A percentile compares a stretch with the other conserved stretches of the same genome.
Evolutionary conservation across 2,329 filamentous ascomycete species (phyloP).

Genomic region (Hypoxylon sp.): DNA sequence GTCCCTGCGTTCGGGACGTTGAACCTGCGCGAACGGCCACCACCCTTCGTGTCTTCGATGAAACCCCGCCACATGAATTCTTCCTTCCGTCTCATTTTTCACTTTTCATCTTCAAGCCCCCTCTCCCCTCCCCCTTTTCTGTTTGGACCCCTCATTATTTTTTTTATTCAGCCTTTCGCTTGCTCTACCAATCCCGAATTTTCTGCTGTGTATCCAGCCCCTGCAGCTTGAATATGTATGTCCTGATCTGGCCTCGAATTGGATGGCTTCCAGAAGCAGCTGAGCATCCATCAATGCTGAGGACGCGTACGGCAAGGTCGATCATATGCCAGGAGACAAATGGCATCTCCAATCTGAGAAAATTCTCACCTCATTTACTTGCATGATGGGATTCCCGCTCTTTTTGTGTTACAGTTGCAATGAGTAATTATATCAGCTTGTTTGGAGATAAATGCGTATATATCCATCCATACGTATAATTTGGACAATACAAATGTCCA

Average conservation of each 20-base stretch:
- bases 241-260: constrained; percentile 46
- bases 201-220: constrained; percentile 47
- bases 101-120: constrained; percentile 25
- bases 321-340: constrained; percentile 25
- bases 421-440: constrained; percentile 34
- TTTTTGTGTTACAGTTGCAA: constrained; percentile 34
- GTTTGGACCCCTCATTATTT: constrained; percentile 31
- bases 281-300: constrained; percentile 35
- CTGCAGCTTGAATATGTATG: constrained; percentile 35
- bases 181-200: constrained; percentile 15
- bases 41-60: constrained; percentile 34
- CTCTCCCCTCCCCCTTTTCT: constrained; percentile 22
- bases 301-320: constrained; percentile 37
- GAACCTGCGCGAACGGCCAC: constrained; percentile 32
- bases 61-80: constrained; percentile 43
- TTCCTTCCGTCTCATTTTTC: constrained; percentile 30
- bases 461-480: constrained; percentile 25
- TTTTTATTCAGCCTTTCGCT: constrained; percentile 25
- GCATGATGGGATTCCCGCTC: constrained; percentile 23
- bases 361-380: constrained; percentile 27
- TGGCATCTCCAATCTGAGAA: constrained; percentile 24
- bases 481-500: constrained; percentile 31
- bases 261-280: constrained; percentile 31
- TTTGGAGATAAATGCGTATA: constrained; percentile 24
- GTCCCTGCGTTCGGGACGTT: constrained; percentile 38